Conservation (phyloP, 2,329 filamentous ascomycete genomes). For the Aspergillaceae sp. region DNA sequence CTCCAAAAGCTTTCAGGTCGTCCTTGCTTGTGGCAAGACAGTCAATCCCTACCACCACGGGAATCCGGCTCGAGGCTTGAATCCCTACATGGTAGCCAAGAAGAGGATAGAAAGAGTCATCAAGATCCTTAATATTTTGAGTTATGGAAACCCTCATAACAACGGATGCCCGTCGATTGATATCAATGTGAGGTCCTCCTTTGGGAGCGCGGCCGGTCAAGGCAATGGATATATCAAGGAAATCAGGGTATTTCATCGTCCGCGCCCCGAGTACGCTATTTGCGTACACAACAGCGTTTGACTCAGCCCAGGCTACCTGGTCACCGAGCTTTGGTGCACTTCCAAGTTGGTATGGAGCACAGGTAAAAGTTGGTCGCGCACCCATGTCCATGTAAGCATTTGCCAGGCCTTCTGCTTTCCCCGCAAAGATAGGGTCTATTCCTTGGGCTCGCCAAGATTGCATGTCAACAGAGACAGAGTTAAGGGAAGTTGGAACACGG, state of each 20-base stretch:
- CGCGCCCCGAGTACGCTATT: slow-evolving; percentile 40
- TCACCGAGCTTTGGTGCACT: slow-evolving; percentile 28
- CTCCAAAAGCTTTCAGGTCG: slow-evolving; percentile 38
- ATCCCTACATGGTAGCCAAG: slow-evolving; percentile 33
- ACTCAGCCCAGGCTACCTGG: slow-evolving; percentile 39
- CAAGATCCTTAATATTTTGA: slow-evolving; percentile 2
- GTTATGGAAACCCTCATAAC: neutral
- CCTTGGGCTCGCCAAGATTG: slow-evolving; percentile 33
- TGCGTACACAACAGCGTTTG: slow-evolving; percentile 40
- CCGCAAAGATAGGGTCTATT: slow-evolving; percentile 21
- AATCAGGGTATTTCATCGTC: slow-evolving; percentile 41
- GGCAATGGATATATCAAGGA: slow-evolving; percentile 37
- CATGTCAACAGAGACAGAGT: slow-evolving; percentile 39
- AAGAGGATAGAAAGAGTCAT: slow-evolving; percentile 33
- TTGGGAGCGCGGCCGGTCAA: slow-evolving; percentile 32
- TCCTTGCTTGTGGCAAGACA: slow-evolving; percentile 11
- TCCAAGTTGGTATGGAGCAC: slow-evolving; percentile 37
- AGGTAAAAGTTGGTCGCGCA: slow-evolving; percentile 36
- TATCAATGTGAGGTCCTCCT: slow-evolving; percentile 20
- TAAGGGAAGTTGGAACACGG: slow-evolving; percentile 33
- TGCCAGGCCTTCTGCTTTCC: slow-evolving; percentile 27
- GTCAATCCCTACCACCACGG: slow-evolving; percentile 31
- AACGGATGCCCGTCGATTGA: slow-evolving; percentile 10
- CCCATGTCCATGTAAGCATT: slow-evolving; percentile 36
- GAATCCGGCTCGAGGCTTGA: slow-evolving; percentile 23